phyloP scores from a whole-genome alignment of 331 rosid genomes.

The Ulmus americana region DNA sequence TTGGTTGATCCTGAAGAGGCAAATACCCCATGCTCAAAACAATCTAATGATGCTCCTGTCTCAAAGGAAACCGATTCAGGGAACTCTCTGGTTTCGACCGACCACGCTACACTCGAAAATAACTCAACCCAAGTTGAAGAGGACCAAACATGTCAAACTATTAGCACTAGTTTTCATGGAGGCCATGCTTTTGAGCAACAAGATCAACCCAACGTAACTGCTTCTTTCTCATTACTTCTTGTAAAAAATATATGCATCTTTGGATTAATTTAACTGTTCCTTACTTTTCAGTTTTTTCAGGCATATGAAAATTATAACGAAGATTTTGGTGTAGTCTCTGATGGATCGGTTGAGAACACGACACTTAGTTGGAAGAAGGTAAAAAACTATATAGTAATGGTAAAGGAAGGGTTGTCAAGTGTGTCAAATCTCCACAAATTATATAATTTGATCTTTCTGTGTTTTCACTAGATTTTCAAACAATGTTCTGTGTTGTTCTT shows the following conservation, averaged over 20 bases:
- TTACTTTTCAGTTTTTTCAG: constrained; percentile 30
- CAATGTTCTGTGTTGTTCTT: background rate
- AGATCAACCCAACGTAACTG: constrained; percentile 36
- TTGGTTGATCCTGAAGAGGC: constrained; percentile 47
- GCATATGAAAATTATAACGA: constrained; percentile 22
- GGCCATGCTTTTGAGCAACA: constrained; percentile 24
- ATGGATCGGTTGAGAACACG: constrained; percentile 28
- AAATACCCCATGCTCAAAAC: constrained; percentile 34
- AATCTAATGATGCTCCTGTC: constrained; percentile 21
- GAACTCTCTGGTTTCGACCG: constrained; percentile 15
- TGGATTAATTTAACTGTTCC: constrained; percentile 5
- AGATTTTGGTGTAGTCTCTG: constrained; percentile 24
- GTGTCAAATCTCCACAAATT: too few species aligned
- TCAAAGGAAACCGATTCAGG: constrained; percentile 16
- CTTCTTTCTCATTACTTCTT: background rate
- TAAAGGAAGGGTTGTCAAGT: too few species aligned
- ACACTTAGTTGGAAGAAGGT: constrained; percentile 39
- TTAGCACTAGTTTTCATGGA: constrained; percentile 22
- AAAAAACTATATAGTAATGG: background rate
- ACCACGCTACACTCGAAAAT: constrained; percentile 26
- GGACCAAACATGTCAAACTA: constrained; percentile 16
- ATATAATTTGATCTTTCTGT: background rate
- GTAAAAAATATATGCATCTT: constrained; percentile 3
- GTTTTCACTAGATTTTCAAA: background rate
- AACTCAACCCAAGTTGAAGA: constrained; percentile 18